phyloP scores from a whole-genome alignment of 257 asterid genomes.

The Verbena officinalis region DNA sequence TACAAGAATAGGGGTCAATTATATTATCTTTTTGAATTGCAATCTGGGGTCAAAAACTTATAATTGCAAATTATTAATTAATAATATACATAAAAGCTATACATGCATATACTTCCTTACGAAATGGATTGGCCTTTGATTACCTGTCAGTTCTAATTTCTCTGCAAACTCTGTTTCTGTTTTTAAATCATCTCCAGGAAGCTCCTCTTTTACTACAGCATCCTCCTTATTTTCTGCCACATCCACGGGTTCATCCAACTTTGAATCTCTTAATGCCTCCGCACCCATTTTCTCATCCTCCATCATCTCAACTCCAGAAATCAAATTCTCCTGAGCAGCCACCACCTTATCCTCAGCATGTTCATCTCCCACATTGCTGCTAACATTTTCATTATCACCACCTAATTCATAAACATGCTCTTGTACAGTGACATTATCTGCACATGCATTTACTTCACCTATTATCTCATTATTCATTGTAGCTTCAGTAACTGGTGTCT shows the following conservation, averaged over 20 bases:
- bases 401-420: slow-evolving; percentile 35
- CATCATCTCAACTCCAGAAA: slow-evolving; percentile 29
- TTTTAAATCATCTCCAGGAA: slow-evolving; percentile 34
- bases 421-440: slow-evolving; percentile 30
- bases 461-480: slow-evolving; percentile 29
- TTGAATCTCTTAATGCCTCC: slow-evolving; percentile 30
- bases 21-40: too few species aligned
- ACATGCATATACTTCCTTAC: too few species aligned
- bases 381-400: slow-evolving; percentile 18
- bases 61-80: too few species aligned
- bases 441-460: slow-evolving; percentile 23
- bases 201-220: slow-evolving; percentile 34
- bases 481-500: slow-evolving; percentile 18
- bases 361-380: slow-evolving; percentile 31
- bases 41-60: too few species aligned
- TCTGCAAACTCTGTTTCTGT: slow-evolving; percentile 37
- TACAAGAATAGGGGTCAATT: too few species aligned
- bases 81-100: too few species aligned
- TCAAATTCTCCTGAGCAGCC: slow-evolving; percentile 30
- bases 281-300: slow-evolving; percentile 27
- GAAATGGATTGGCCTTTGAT: too few species aligned
- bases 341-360: slow-evolving; percentile 33
- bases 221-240: slow-evolving; percentile 33
- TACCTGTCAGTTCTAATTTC: slow-evolving; percentile 33
- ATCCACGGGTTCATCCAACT: slow-evolving; percentile 32